Percentiles rank a stretch among this genome's conserved stretches.
Evolutionary conservation across 2,329 filamentous ascomycete genomes (phyloP).

Genomic region (Cyclaneusma minus): DNA sequence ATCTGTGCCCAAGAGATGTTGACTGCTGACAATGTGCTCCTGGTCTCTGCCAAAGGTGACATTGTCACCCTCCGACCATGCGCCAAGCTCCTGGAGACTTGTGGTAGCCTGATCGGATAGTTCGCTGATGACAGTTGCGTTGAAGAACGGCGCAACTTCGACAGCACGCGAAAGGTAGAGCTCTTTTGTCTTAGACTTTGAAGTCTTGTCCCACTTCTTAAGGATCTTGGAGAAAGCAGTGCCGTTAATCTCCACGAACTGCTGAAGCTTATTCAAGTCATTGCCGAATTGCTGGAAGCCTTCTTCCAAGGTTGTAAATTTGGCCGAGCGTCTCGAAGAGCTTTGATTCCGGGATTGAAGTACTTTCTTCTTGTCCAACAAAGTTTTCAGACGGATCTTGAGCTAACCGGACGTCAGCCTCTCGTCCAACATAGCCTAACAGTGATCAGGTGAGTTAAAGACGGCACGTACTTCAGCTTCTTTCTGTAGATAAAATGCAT

Average conservation of each 20-base stretch:
- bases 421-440: conserved; percentile 1
- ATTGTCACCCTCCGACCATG: conserved; percentile 93
- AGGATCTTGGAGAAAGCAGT: conserved; percentile 97
- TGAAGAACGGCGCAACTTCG: conserved; percentile 96
- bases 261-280: conserved; percentile 92
- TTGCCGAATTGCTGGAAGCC: conserved; percentile 95
- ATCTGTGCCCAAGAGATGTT: conserved; percentile 56
- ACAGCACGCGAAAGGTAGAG: conserved; percentile 90
- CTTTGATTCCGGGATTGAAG: conserved; percentile 65
- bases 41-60: conserved; percentile 56
- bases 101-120: conserved; percentile 94
- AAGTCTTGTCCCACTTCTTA: conserved; percentile 99
- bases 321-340: conserved; percentile 74
- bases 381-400: conserved; percentile 78
- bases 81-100: conserved; percentile 85
- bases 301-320: conserved; percentile 89
- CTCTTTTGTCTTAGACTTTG: conserved; percentile 97
- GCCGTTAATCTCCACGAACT: conserved; percentile 97
- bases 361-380: conserved; percentile 89
- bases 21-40: conserved; percentile 50
- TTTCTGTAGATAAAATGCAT: conserved; percentile 93
- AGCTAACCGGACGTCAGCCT: conserved; percentile 38
- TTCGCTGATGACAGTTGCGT: conserved; percentile 90
- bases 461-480: conserved; percentile 71
- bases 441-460: conserved; percentile 2